Conservation (phyloP, 495 filamentous ascomycete genomes). For the Penicillium manginii region DNA sequence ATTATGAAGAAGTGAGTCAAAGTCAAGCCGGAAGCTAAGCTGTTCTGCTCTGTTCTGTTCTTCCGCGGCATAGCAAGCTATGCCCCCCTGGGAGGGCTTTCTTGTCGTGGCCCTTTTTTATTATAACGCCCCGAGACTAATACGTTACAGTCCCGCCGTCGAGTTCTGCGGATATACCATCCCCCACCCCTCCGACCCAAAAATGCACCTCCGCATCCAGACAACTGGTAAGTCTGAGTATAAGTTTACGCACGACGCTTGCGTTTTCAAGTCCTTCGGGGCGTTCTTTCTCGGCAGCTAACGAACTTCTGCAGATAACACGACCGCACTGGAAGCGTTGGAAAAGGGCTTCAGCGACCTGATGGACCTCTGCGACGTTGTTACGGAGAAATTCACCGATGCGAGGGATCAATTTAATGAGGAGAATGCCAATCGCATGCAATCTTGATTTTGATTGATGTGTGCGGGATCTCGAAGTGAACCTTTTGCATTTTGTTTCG, state of each 20-base stretch:
- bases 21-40: no score
- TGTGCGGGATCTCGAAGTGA: no score
- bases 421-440: slow-evolving; percentile 40
- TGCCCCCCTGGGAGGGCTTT: no score
- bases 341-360: slow-evolving; percentile 88
- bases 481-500: no score
- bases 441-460: no score
- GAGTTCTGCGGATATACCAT: slow-evolving; percentile 99
- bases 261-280: no score
- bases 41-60: no score
- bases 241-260: no score
- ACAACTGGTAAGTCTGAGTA: slow-evolving; percentile 72
- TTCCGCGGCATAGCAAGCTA: no score
- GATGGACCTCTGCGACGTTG: slow-evolving; percentile 88
- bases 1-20: slow-evolving; percentile 98
- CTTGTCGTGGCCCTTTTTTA: no score
- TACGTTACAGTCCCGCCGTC: slow-evolving; percentile 64
- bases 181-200: slow-evolving; percentile 90
- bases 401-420: slow-evolving; percentile 67
- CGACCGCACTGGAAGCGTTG: slow-evolving; percentile 78
- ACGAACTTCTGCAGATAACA: slow-evolving; percentile 60
- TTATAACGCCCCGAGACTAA: not conserved
- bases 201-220: slow-evolving; percentile 97
- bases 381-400: slow-evolving; percentile 78
- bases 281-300: no score